Evolutionary conservation across 129 eudicot genomes (phyloP).

Genomic region (Flaveria sonorensis): DNA sequence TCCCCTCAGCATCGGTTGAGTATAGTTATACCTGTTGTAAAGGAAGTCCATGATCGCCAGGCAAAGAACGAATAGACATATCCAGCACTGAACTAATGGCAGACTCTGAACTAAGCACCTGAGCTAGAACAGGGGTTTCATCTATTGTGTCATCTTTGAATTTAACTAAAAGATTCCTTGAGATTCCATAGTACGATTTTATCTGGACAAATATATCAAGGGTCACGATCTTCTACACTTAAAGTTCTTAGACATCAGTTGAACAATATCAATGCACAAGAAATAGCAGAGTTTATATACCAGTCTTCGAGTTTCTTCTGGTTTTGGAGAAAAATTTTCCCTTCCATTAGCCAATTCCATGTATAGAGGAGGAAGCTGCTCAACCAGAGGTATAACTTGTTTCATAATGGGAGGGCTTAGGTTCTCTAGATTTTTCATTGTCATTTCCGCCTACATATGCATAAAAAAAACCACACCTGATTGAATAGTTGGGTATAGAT

Average conservation of each 20-base stretch:
- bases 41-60: constrained; percentile 98
- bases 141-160: constrained; percentile 91
- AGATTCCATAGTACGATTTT: constrained; percentile 85
- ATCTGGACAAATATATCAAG: constrained; percentile 51
- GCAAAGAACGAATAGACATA: constrained; percentile 82
- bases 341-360: constrained; percentile 89
- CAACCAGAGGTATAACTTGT: constrained; percentile 88
- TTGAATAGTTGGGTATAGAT: too few relatives aligned
- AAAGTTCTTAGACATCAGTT: constrained; percentile 2
- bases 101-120: constrained; percentile 81
- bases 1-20: neutral
- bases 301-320: constrained; percentile 92
- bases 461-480: neutral
- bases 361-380: constrained; percentile 95
- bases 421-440: constrained; percentile 76
- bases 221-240: neutral
- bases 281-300: constrained; percentile 46
- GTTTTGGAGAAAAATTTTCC: constrained; percentile 84
- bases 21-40: constrained; percentile 71
- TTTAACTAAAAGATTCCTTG: constrained; percentile 83
- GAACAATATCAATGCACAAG: neutral
- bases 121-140: constrained; percentile 85
- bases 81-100: constrained; percentile 88
- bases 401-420: constrained; percentile 84
- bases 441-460: constrained; percentile 83